Conservation (phyloP, 202 grass and related monocot species). For the Eragrostis tef region DNA sequence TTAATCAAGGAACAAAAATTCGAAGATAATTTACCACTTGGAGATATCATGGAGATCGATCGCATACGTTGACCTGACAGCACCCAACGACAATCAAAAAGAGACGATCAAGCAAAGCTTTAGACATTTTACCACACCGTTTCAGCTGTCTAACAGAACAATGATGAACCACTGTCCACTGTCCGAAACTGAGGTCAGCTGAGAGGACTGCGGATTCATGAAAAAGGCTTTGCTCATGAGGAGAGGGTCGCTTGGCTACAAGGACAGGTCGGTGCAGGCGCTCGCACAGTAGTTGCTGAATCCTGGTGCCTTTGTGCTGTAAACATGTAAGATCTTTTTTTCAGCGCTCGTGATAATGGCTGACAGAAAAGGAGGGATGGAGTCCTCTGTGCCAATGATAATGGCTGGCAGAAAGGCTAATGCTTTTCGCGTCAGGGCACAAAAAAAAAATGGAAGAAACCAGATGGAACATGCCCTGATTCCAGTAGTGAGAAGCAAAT, state of each 20-base stretch:
- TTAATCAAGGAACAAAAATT: conserved; percentile 43
- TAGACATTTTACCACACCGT: conserved; percentile 11
- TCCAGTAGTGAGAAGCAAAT: conserved; percentile 28
- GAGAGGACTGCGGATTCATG: conserved; percentile 21
- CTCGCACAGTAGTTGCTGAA: conserved; percentile 42
- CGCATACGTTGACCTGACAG: conserved; percentile 40
- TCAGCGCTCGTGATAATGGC: conserved; percentile 47
- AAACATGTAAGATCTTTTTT: conserved; percentile 57
- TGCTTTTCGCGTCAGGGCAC: conserved; percentile 50
- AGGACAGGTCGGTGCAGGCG: conserved; percentile 39
- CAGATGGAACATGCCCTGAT: conserved; percentile 45
- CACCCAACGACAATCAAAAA: conserved; percentile 40
- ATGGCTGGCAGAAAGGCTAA: conserved; percentile 56
- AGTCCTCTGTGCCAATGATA: conserved; percentile 62
- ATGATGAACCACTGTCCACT: conserved; percentile 40
- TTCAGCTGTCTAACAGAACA: conserved; percentile 40
- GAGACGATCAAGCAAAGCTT: neutral
- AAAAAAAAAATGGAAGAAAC: conserved; percentile 48
- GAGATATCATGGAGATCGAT: neutral
- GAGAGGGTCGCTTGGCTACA: conserved; percentile 36
- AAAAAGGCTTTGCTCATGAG: conserved; percentile 32
- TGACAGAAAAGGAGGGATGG: conserved; percentile 54
- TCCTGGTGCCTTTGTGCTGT: conserved; percentile 29
- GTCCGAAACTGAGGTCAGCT: conserved; percentile 55
- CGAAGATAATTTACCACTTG: neutral